phyloP scores from a whole-genome alignment of 495 filamentous ascomycete species.

The Tuber calosporum region DNA sequence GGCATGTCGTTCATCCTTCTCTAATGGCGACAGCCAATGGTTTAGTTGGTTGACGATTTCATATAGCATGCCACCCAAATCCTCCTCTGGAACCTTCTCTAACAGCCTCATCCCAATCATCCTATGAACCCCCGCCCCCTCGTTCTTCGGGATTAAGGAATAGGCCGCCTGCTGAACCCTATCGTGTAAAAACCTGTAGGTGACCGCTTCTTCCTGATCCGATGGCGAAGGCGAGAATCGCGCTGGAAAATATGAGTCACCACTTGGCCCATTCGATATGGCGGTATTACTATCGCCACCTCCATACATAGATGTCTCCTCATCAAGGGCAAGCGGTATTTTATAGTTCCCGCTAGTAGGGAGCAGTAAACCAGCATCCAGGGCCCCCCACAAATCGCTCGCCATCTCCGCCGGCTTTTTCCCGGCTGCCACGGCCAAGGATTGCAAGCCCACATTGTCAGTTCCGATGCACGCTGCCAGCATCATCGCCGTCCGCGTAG shows the following conservation, averaged over 20 bases:
- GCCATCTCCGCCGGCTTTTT: constrained; percentile 39
- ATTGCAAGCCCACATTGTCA: constrained; percentile 35
- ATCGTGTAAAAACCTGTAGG: constrained; percentile 41
- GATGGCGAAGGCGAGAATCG: constrained; percentile 30
- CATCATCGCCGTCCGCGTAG: constrained; percentile 40
- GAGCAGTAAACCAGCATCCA: constrained; percentile 38
- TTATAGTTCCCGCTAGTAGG: constrained; percentile 39
- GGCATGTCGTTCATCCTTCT: constrained; percentile 25
- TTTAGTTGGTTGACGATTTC: constrained; percentile 42
- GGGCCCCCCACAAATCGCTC: constrained; percentile 38
- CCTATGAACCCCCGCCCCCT: constrained; percentile 40
- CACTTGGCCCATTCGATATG: constrained; percentile 13
- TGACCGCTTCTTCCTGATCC: constrained; percentile 38
- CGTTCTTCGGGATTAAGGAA: constrained; percentile 34
- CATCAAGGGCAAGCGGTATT: constrained; percentile 30
- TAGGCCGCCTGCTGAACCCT: constrained; percentile 41
- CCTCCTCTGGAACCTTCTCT: constrained; percentile 35
- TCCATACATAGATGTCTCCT: constrained; percentile 5
- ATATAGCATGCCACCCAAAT: constrained; percentile 38
- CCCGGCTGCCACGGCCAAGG: constrained; percentile 37
- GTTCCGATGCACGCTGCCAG: constrained; percentile 40
- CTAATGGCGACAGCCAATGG: constrained; percentile 40
- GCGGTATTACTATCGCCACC: constrained; percentile 4
- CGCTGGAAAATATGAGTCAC: constrained; percentile 28
- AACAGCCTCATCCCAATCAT: constrained; percentile 39